A percentile compares a stretch with the other conserved stretches of the same genome.
These are phyloP conservation scores for Antitrichia curtipendula DNA, from an alignment of 225 moss, liverwort and hornwort species.

Conservation along the genomic window DNA sequence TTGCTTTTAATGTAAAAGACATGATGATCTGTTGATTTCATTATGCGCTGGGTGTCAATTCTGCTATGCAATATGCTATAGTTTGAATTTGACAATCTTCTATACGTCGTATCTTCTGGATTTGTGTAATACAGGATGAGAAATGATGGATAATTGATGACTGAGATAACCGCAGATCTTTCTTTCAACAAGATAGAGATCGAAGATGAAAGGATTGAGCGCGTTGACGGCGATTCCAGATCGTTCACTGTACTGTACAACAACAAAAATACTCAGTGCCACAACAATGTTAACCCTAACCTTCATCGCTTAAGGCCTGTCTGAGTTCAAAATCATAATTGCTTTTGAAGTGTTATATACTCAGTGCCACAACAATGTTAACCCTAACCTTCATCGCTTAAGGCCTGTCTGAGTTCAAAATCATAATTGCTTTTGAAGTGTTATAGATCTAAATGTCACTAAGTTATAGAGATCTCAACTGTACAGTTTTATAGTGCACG, in stretches of 20 bases:
- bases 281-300: not conserved
- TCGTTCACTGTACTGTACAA: constrained; percentile 58
- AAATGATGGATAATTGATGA: not conserved
- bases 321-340: too few species aligned
- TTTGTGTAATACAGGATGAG: not conserved
- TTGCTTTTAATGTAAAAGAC: not conserved
- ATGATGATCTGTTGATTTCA: not conserved
- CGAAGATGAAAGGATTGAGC: constrained; percentile 70
- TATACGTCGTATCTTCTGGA: not conserved
- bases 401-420: too few species aligned
- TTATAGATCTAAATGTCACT: too few species aligned
- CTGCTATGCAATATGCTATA: not conserved
- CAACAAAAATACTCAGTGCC: constrained; percentile 33
- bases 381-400: too few species aligned
- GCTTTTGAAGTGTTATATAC: too few species aligned
- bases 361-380: too few species aligned
- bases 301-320: too few species aligned
- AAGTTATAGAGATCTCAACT: too few species aligned
- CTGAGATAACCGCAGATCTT: constrained; percentile 17
- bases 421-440: too few species aligned
- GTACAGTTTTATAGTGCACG: too few species aligned
- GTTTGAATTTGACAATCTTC: not conserved
- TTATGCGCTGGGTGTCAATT: not conserved
- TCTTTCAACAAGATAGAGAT: constrained; percentile 66
- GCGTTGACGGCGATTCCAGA: constrained; percentile 47